Evolutionary conservation across 768 basidiomycete genomes (phyloP), one percentile per base, ranked within the genome.

Genomic region (Mycena metata): DNA sequence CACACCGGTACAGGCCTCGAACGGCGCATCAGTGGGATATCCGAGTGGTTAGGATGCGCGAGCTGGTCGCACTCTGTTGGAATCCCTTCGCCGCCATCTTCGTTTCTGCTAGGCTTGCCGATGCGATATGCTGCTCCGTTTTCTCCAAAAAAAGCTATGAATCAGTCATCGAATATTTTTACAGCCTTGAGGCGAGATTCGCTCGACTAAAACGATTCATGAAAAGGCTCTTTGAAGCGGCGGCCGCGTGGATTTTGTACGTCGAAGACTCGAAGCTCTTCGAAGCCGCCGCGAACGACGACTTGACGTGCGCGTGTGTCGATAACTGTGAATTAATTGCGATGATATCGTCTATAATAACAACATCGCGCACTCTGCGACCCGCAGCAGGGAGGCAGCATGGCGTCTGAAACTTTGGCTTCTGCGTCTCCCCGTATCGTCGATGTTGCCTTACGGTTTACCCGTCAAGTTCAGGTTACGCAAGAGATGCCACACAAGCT

Each of bases 51-150:
- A n/a, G n/a, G n/a, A n/a, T n/a, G n/a, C n/a, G n/a, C n/a, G n/a
- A n/a, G n/a, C n/a, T n/a, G n/a, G n/a, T n/a, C n/a, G 2, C 55
- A 56, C 41, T 56, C n/a, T 41, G 55, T 56, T 56, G 55, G n/a
- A 43, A 42, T 21, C n/a, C 36, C n/a, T 56, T 13, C 41, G 39
- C 30, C 15, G 7, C 13, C 24, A 11, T 42, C n/a, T n/a, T n/a
- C n/a, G n/a, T n/a, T 56, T 13, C 7, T 12, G 15, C 23, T 19
- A 46, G 10, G 11, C 45, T n/a, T n/a, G 45, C 19, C 10, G 21
- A 46, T 46, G 6, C n/a, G 19, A 46, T 21, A 4, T 21, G 17
- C 16, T 11, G 23, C 26, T 10, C 50, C 26, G 50, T 52, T 9
- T 5, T 24, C 2, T 17, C 15, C 55, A 56, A 42, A 26, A 36